These are phyloP conservation scores for Suillus ampliporus DNA, from an alignment of 768 basidiomycete genomes.

Conservation along the genomic window DNA sequence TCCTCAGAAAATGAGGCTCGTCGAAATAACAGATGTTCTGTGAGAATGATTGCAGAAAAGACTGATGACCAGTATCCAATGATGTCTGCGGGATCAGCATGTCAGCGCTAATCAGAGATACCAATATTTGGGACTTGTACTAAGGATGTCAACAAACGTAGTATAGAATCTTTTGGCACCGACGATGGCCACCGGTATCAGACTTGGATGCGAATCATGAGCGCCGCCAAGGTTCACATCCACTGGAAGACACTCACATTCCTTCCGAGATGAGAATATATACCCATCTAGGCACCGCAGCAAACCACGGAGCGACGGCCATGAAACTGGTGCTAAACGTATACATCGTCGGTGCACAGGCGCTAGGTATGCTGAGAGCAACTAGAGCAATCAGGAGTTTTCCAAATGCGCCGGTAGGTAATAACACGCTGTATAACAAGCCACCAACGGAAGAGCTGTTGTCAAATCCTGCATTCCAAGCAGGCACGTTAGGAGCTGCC, in stretches of 20 bases:
- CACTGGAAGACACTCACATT: constrained; percentile 39
- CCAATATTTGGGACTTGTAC: constrained; percentile 25
- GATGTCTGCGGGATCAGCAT: constrained; percentile 30
- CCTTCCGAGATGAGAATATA: constrained; percentile 49
- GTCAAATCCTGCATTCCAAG: constrained; percentile 47
- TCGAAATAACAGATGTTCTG: constrained; percentile 52
- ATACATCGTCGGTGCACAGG: constrained; percentile 65
- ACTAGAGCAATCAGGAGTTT: constrained; percentile 55
- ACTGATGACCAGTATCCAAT: constrained; percentile 51
- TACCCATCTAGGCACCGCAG: constrained; percentile 50
- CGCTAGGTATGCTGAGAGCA: constrained; percentile 58
- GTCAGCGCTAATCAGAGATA: not conserved
- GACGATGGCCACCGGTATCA: constrained; percentile 53
- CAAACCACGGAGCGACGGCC: constrained; percentile 40
- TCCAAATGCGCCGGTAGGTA: constrained; percentile 48
- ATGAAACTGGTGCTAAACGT: constrained; percentile 55
- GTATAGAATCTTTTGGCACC: constrained; percentile 50
- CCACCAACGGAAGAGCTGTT: constrained; percentile 50
- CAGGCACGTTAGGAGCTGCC: constrained; percentile 42
- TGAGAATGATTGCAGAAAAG: constrained; percentile 44
- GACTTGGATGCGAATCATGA: constrained; percentile 25
- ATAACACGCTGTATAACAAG: constrained; percentile 44
- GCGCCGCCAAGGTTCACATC: not conserved
- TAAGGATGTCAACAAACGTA: constrained; percentile 49
- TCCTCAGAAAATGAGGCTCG: constrained; percentile 34